Evolutionary conservation across 805 yeast genomes (phyloP), one percentile per base, ranked within the genome.

Genomic region (Kodamaea hsintzibuensis): DNA sequence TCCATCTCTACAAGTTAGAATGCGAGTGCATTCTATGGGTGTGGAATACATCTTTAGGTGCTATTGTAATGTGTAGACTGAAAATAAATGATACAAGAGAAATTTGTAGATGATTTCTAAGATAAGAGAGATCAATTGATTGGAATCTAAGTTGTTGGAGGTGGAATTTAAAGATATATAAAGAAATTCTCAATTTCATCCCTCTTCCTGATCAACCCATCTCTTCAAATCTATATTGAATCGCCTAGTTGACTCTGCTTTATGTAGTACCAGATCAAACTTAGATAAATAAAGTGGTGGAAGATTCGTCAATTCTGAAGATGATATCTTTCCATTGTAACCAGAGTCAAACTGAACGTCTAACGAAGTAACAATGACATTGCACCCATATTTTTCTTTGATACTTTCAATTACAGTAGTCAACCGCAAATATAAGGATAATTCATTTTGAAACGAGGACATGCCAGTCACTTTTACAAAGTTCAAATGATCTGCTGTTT

Each of bases 271-370:
- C 5, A 16, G 3, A 14, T 44, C 47, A 44, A 44, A 44, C 16
- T 7, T 19, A 44, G 37, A n/a, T 16, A 44, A 18, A 33, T 44
- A 44, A 5, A 19, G 19, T 2, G 14, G 5, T 3, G 47, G 47
- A n/a, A 44, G 38, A 6, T 33, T 30, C 5, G 47, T 40, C 25
- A 40, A 40, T 2, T 40, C 44, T 12, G 19, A 16, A 17, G 44
- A 7, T 2, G 19, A 16, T 7, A 14, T 14, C 12, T 45, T 18
- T 7, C 48, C 35, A 19, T 12, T n/a, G 53, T 60, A 68, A 1
- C 78, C 78, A 33, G 60, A 57, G 22, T 73, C 79, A 55, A 60
- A 71, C 2, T 57, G 53, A 13, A 44, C 50, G 45, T 69, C 71
- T 67, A 68, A 67, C 42, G 67, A 62, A 4, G 72, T 66, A 6